phyloP scores from a whole-genome alignment of 352 stramenopile species.

The Detonula confervacea region DNA sequence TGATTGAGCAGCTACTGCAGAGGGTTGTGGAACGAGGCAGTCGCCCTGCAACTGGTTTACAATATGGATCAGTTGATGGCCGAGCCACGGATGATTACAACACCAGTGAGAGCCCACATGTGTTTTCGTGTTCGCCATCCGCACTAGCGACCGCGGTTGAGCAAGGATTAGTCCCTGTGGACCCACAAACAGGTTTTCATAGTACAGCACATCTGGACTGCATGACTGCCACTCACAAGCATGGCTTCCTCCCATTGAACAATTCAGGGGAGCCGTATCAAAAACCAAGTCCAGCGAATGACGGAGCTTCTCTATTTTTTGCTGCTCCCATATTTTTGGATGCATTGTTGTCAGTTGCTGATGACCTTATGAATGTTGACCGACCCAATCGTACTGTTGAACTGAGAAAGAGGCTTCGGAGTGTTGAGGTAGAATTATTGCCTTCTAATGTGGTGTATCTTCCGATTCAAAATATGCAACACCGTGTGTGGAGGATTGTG shows the following conservation, averaged over 20 bases:
- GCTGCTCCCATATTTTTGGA: constrained; percentile 78
- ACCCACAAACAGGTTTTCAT: constrained; percentile 63
- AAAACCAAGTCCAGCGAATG: constrained; percentile 33
- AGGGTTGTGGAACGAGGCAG: constrained; percentile 74
- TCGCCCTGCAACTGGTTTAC: constrained; percentile 51
- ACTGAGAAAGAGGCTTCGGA: constrained; percentile 59
- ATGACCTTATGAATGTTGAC: constrained; percentile 71
- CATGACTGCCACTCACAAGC: constrained; percentile 57
- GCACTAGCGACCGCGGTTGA: constrained; percentile 54
- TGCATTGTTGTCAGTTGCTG: constrained; percentile 76
- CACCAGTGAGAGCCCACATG: constrained; percentile 9
- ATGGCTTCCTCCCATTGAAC: constrained; percentile 72
- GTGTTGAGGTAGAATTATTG: constrained; percentile 76
- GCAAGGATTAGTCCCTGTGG: constrained; percentile 66
- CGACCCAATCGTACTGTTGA: constrained; percentile 59
- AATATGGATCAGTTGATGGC: constrained; percentile 60
- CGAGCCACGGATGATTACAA: constrained; percentile 26
- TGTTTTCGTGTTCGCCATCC: constrained; percentile 47
- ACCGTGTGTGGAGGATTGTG: constrained; percentile 83
- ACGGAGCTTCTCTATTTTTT: constrained; percentile 71
- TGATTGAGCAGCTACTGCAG: constrained; percentile 75
- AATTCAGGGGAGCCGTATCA: constrained; percentile 49
- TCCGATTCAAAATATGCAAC: constrained; percentile 68
- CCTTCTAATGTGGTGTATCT: constrained; percentile 83
- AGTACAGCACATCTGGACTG: constrained; percentile 69